A percentile compares a stretch with the other conserved stretches of the same genome.
Conservation (phyloP, 805 yeast species). For the Kazachstania taianensis region DNA sequence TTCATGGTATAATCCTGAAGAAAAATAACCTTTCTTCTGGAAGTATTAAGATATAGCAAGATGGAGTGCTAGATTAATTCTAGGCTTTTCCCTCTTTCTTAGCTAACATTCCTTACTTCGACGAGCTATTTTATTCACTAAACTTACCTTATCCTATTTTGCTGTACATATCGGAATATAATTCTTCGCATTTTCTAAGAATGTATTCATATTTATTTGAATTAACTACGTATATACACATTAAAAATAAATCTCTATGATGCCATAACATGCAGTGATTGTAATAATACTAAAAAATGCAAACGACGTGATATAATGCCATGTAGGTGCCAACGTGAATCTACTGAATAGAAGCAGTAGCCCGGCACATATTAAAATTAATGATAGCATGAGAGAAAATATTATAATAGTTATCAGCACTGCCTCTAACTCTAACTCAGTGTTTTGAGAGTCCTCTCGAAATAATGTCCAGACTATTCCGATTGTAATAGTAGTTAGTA, state of each 20-base stretch:
- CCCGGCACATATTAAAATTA: conserved; percentile 16
- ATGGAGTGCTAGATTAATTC: too few species aligned
- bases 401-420: conserved; percentile 14
- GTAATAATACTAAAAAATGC: conserved; percentile 19
- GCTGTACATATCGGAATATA: too few species aligned
- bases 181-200: too few species aligned
- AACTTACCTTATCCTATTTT: too few species aligned
- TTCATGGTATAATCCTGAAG: conserved; percentile 7
- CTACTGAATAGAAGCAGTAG: conserved; percentile 24
- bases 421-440: conserved; percentile 14
- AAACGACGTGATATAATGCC: conserved; percentile 26
- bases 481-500: conserved; percentile 21
- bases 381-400: conserved; percentile 17
- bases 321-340: conserved; percentile 23
- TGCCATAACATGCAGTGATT: conserved; percentile 25
- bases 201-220: too few species aligned
- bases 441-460: conserved; percentile 12
- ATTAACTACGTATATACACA: not conserved
- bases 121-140: too few species aligned
- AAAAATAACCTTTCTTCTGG: conserved; percentile 1
- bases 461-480: conserved; percentile 22
- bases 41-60: conserved; percentile 1
- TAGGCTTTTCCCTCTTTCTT: too few species aligned
- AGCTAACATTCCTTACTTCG: too few species aligned
- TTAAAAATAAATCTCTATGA: conserved; percentile 14